Conservation (phyloP, 139 green algal genomes). For the Volvox africanus region DNA sequence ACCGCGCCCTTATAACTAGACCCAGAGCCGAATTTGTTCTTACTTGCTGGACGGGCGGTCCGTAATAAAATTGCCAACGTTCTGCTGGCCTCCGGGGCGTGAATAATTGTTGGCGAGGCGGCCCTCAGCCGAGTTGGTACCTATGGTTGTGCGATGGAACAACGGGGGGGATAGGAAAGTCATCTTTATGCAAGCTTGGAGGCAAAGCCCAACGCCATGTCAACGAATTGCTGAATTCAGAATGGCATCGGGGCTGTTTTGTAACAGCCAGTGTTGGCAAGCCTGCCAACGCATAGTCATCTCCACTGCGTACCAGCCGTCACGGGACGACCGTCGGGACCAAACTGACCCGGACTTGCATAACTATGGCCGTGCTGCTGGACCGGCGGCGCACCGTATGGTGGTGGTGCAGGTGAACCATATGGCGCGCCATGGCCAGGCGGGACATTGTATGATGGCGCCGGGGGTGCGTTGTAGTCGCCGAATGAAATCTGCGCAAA, state of each 20-base stretch:
- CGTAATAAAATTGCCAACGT: conserved; percentile 50
- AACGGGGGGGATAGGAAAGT: too few species aligned
- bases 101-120: conserved; percentile 49
- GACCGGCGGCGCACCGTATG: not conserved
- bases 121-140: not conserved
- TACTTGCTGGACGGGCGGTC: conserved; percentile 41
- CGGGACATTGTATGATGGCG: not conserved
- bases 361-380: conserved; percentile 15
- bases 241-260: too few species aligned
- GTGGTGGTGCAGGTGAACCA: not conserved
- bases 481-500: conserved; percentile 23
- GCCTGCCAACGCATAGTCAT: too few species aligned
- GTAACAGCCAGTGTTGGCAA: too few species aligned
- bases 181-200: too few species aligned
- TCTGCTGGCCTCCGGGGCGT: conserved; percentile 48
- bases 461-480: conserved; percentile 12
- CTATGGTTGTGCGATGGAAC: not conserved
- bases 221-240: too few species aligned
- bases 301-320: not conserved
- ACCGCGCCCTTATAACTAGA: not conserved
- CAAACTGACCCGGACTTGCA: not conserved
- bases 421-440: not conserved
- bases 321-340: not conserved
- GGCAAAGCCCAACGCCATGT: too few species aligned
- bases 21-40: not conserved